phyloP scores from a whole-genome alignment of 2,329 filamentous ascomycete genomes.

The Trichoderma atroviride region DNA sequence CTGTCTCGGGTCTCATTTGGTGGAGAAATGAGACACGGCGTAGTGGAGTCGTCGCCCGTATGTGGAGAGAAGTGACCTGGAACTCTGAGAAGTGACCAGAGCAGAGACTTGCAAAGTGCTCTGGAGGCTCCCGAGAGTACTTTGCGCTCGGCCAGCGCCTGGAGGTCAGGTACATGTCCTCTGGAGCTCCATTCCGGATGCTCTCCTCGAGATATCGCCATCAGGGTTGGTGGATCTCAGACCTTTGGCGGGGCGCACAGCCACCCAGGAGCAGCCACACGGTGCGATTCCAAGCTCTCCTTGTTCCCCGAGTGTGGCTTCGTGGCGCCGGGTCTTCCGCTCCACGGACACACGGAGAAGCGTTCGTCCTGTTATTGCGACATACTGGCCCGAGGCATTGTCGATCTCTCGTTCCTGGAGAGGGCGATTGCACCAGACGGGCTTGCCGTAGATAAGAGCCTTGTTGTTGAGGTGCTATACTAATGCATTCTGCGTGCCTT shows the following conservation, averaged over 20 bases:
- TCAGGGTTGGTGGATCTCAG: background rate
- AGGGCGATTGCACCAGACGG: background rate
- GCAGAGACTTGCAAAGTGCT: background rate
- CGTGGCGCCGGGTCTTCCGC: slow-evolving; percentile 19
- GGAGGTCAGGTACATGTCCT: slow-evolving; percentile 6
- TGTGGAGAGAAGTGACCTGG: slow-evolving; percentile 5
- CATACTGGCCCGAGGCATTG: background rate
- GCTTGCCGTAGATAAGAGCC: slow-evolving; percentile 1
- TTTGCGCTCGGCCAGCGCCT: background rate
- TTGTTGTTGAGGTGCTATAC: background rate
- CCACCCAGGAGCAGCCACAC: slow-evolving; percentile 20
- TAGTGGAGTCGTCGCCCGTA: slow-evolving; percentile 10
- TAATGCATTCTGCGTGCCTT: background rate
- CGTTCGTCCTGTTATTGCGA: background rate
- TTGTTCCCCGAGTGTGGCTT: background rate
- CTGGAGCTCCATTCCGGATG: background rate
- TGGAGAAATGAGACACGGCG: slow-evolving; percentile 15
- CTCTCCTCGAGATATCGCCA: background rate
- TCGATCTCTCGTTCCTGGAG: background rate
- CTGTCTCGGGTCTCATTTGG: slow-evolving; percentile 11
- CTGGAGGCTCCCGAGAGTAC: background rate
- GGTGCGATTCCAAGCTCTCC: background rate
- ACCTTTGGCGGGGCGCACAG: background rate
- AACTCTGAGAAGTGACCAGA: background rate
- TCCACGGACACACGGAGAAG: slow-evolving; percentile 1